Percentiles rank a stretch among this genome's conserved stretches.
Evolutionary conservation across 345 rosid species (phyloP).

Genomic region (Citrus maxima): DNA sequence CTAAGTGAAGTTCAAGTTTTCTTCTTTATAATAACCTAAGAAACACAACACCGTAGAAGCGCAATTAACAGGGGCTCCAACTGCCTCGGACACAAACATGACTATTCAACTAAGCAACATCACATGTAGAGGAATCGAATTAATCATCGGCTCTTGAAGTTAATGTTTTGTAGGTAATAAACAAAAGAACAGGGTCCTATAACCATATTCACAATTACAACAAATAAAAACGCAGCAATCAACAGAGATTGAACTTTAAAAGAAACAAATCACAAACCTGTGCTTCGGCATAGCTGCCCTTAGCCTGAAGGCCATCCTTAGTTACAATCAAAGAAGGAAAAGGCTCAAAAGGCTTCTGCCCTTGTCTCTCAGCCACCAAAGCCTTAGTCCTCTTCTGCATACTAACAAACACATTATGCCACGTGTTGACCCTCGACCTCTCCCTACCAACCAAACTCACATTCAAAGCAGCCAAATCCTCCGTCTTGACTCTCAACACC

Average conservation of each 20-base stretch:
- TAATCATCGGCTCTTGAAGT: background rate
- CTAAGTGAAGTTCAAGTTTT: background rate
- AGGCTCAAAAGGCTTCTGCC: conserved; percentile 58
- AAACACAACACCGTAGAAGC: background rate
- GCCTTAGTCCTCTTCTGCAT: conserved; percentile 90
- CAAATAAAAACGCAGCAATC: background rate
- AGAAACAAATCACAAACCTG: conserved; percentile 43
- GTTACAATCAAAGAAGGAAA: conserved; percentile 76
- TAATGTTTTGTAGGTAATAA: background rate
- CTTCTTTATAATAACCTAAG: background rate
- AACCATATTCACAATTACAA: background rate
- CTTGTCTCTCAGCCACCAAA: conserved; percentile 56
- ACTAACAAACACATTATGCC: conserved; percentile 85
- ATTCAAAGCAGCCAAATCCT: conserved; percentile 66
- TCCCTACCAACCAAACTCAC: conserved; percentile 56
- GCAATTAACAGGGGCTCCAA: background rate
- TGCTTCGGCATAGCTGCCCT: conserved; percentile 90
- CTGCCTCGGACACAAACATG: background rate
- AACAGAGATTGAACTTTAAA: background rate
- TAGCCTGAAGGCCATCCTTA: conserved; percentile 59
- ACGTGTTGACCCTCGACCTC: conserved; percentile 83
- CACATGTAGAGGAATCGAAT: background rate
- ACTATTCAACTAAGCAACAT: background rate
- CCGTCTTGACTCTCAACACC: conserved; percentile 64
- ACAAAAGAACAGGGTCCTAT: background rate